These are phyloP conservation scores for Coemansia sp. DNA, from an alignment of 371 early-diverging fungal species.

Conservation along the genomic window DNA sequence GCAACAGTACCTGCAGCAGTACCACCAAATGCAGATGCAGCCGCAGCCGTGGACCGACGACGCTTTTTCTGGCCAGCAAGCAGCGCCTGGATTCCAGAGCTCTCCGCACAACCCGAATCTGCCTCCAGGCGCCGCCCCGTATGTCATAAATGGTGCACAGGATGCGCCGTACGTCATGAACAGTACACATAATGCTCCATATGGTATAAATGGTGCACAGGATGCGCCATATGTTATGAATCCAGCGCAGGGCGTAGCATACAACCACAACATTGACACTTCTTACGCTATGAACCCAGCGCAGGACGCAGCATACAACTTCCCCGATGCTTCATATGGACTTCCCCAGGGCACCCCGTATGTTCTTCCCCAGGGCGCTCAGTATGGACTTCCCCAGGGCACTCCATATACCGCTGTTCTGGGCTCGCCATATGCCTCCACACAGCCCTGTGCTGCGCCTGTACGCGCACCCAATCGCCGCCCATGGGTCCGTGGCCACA, in stretches of 20 bases:
- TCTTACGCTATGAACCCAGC: too few relatives aligned
- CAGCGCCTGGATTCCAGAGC: conserved; percentile 24
- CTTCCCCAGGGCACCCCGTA: neutral
- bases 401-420: neutral
- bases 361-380: neutral
- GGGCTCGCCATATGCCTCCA: neutral
- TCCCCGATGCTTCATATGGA: neutral
- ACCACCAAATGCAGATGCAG: conserved; percentile 28
- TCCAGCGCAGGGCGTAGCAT: too few relatives aligned
- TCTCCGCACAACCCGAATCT: conserved; percentile 36
- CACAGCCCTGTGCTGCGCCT: neutral
- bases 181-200: too few relatives aligned
- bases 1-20: conserved; percentile 41
- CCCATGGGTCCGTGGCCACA: conserved; percentile 28
- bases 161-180: neutral
- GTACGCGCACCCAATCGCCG: conserved; percentile 6
- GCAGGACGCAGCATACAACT: too few relatives aligned
- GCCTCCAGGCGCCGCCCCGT: neutral
- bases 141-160: too few relatives aligned
- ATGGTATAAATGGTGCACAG: too few relatives aligned
- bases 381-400: neutral
- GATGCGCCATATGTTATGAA: too few relatives aligned
- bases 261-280: too few relatives aligned
- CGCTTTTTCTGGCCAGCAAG: conserved; percentile 22
- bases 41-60: conserved; percentile 34